Conservation (phyloP, 2,329 filamentous ascomycete species). For the Stagonosporopsis cucurbitacearum region DNA sequence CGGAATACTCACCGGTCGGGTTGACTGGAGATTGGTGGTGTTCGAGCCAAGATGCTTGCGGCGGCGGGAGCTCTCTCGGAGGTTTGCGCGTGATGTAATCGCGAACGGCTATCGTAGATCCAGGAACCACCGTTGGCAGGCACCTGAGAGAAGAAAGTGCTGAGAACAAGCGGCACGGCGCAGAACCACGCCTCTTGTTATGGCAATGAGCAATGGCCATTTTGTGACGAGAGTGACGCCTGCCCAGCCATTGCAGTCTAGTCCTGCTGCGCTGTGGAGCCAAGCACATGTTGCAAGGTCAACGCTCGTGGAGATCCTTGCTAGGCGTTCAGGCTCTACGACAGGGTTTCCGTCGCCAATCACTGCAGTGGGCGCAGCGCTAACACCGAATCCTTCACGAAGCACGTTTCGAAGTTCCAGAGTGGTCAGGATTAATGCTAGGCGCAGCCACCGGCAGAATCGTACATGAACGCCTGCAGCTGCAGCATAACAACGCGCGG, state of each 20-base stretch:
- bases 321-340: constrained; percentile 5
- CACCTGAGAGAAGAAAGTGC: background rate
- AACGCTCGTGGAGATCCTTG: constrained; percentile 9
- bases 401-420: constrained; percentile 10
- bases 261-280: constrained; percentile 11
- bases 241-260: constrained; percentile 12
- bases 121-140: background rate
- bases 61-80: background rate
- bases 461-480: background rate
- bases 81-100: constrained; percentile 5
- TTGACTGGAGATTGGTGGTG: constrained; percentile 5
- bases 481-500: constrained; percentile 2
- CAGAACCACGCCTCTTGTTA: constrained; percentile 6
- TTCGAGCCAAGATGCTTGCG: constrained; percentile 9
- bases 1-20: constrained; percentile 16
- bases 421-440: constrained; percentile 1
- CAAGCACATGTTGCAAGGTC: constrained; percentile 11
- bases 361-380: background rate
- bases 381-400: constrained; percentile 5
- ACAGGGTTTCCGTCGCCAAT: constrained; percentile 11
- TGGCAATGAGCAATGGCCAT: background rate
- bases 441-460: constrained; percentile 9
- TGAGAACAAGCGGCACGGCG: constrained; percentile 3
- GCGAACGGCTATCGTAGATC: constrained; percentile 6
- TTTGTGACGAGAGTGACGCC: constrained; percentile 18